These are phyloP conservation scores for Eremomyces bilateralis DNA, from an alignment of 495 filamentous ascomycete species.

Conservation along the genomic window DNA sequence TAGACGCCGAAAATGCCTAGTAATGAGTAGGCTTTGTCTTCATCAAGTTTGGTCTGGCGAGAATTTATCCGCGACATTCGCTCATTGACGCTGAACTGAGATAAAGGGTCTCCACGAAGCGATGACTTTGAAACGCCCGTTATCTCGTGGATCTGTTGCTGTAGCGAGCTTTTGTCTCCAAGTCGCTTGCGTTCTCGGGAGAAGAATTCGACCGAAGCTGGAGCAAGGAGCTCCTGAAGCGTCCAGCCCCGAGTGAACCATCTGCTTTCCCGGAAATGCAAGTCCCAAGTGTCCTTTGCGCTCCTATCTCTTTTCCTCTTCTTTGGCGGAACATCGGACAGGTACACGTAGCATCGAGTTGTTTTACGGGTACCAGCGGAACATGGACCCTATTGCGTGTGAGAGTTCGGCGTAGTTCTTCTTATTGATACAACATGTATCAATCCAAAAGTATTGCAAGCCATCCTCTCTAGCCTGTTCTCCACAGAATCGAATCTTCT, in stretches of 20 bases:
- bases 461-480: constrained; percentile 2
- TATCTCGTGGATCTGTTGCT: neutral
- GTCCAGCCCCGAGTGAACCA: constrained; percentile 3
- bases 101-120: neutral
- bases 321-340: constrained; percentile 5
- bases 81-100: neutral
- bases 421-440: constrained; percentile 11
- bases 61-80: neutral
- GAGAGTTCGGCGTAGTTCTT: constrained; percentile 4
- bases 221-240: constrained; percentile 2
- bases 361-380: constrained; percentile 5
- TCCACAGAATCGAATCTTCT: constrained; percentile 2
- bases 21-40: constrained; percentile 2
- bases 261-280: neutral
- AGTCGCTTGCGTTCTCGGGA: constrained; percentile 1
- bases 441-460: constrained; percentile 8
- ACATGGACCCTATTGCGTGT: constrained; percentile 10
- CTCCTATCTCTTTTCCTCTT: neutral
- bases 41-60: neutral
- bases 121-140: neutral
- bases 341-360: constrained; percentile 5
- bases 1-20: constrained; percentile 3
- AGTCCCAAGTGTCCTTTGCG: neutral
- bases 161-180: neutral
- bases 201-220: constrained; percentile 1